Evolutionary conservation across 352 stramenopile genomes (phyloP).

Genomic region (Phytopythium mirpurense): DNA sequence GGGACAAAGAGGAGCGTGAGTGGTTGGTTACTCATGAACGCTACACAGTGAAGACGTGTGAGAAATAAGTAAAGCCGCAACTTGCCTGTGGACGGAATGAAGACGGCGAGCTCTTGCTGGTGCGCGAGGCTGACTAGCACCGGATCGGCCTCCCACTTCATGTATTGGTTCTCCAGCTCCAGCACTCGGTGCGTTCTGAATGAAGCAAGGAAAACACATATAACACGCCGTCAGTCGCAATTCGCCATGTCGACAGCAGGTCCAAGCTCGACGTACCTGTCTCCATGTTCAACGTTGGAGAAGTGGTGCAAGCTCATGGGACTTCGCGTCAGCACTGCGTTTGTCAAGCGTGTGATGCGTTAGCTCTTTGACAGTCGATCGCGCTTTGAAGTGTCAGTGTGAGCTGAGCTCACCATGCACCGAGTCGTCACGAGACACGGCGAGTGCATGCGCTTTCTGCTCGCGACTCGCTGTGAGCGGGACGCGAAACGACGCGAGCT

Average conservation of each 20-base stretch:
- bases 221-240: too few relatives aligned
- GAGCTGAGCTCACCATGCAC: constrained; percentile 43
- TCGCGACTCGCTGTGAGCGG: constrained; percentile 51
- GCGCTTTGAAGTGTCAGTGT: too few relatives aligned
- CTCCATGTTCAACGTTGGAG: constrained; percentile 32
- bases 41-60: background rate
- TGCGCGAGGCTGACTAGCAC: constrained; percentile 41
- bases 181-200: constrained; percentile 41
- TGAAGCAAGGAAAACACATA: too few relatives aligned
- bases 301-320: constrained; percentile 64
- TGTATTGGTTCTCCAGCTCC: constrained; percentile 63
- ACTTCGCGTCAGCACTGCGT: constrained; percentile 40
- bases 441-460: constrained; percentile 48
- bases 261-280: too few relatives aligned
- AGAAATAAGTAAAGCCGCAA: too few relatives aligned
- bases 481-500: constrained; percentile 60
- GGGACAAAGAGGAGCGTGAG: background rate
- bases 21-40: background rate
- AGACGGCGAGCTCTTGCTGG: constrained; percentile 41
- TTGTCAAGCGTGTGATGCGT: background rate
- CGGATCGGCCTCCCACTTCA: constrained; percentile 52
- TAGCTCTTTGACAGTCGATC: background rate
- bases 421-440: constrained; percentile 50
- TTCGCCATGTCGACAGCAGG: background rate
- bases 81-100: constrained; percentile 51